Evolutionary conservation across 495 filamentous ascomycete species (phyloP).

Genomic region (Hypoxylon cercidicola): DNA sequence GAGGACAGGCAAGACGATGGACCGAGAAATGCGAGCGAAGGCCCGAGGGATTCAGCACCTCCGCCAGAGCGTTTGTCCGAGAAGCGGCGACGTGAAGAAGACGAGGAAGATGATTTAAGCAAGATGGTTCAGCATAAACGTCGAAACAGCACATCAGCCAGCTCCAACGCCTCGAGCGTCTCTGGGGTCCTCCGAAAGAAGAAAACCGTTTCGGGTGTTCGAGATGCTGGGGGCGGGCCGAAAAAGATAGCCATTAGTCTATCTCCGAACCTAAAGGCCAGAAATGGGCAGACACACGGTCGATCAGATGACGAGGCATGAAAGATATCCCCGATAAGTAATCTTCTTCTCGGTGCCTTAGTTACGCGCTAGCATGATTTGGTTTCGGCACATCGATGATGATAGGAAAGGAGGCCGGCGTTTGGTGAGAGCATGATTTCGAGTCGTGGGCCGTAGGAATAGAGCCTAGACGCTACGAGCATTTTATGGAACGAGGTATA

Average conservation of each 20-base stretch:
- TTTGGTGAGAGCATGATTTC: conserved; percentile 41
- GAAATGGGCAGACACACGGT: conserved; percentile 30
- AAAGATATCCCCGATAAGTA: conserved; percentile 13
- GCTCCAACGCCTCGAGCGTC: conserved; percentile 38
- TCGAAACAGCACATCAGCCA: conserved; percentile 62
- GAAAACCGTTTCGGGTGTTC: conserved; percentile 36
- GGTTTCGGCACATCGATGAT: conserved; percentile 39
- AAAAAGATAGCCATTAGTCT: conserved; percentile 61
- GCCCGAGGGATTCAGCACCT: conserved; percentile 50
- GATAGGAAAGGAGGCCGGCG: conserved; percentile 44
- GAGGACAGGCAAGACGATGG: conserved; percentile 53
- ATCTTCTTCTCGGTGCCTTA: conserved; percentile 27
- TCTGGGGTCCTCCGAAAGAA: conserved; percentile 42
- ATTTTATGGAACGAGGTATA: conserved; percentile 24
- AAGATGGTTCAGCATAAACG: conserved; percentile 78
- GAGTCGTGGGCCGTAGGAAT: conserved; percentile 26
- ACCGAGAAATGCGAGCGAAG: conserved; percentile 33
- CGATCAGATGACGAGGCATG: conserved; percentile 36
- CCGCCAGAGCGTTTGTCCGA: conserved; percentile 85
- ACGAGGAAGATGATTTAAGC: conserved; percentile 83
- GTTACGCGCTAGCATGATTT: conserved; percentile 38
- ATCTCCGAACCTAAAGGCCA: conserved; percentile 49
- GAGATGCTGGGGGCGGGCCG: conserved; percentile 40
- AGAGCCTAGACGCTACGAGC: conserved; percentile 26
- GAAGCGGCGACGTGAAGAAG: conserved; percentile 89